Evolutionary conservation across 2,329 filamentous ascomycete species (phyloP).

Genomic region (Fusarium camptoceras): DNA sequence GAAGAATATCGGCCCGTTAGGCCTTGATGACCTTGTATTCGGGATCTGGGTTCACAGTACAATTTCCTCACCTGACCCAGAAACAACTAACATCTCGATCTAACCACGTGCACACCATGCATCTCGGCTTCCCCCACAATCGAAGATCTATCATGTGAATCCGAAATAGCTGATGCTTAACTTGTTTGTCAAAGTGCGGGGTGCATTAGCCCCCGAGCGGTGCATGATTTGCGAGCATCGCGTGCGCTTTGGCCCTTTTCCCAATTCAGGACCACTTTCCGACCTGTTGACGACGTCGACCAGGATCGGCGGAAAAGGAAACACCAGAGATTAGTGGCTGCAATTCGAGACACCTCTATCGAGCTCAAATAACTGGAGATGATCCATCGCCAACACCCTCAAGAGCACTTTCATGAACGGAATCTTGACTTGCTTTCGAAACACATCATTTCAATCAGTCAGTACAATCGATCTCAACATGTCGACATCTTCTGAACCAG

Average conservation of each 20-base stretch:
- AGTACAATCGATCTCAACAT: slow-evolving; percentile 28
- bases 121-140: slow-evolving; percentile 5
- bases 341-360: background rate
- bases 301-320: background rate
- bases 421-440: background rate
- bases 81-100: background rate
- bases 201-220: slow-evolving; percentile 25
- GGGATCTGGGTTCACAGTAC: too few relatives aligned
- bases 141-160: slow-evolving; percentile 11
- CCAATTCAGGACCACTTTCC: slow-evolving; percentile 37
- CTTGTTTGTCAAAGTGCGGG: slow-evolving; percentile 19
- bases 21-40: too few relatives aligned
- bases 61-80: background rate
- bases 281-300: slow-evolving; percentile 15
- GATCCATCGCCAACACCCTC: background rate
- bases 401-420: background rate
- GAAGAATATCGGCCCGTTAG: background rate
- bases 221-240: slow-evolving; percentile 25
- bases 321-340: background rate
- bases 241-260: slow-evolving; percentile 6
- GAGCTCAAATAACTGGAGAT: slow-evolving; percentile 11
- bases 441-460: slow-evolving; percentile 1
- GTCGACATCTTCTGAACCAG: slow-evolving; percentile 23
- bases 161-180: background rate
- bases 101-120: background rate